Percentiles rank a stretch among this genome's conserved stretches.
Evolutionary conservation across 2,329 filamentous ascomycete species (phyloP).

Genomic region (Fusarium virguliforme): DNA sequence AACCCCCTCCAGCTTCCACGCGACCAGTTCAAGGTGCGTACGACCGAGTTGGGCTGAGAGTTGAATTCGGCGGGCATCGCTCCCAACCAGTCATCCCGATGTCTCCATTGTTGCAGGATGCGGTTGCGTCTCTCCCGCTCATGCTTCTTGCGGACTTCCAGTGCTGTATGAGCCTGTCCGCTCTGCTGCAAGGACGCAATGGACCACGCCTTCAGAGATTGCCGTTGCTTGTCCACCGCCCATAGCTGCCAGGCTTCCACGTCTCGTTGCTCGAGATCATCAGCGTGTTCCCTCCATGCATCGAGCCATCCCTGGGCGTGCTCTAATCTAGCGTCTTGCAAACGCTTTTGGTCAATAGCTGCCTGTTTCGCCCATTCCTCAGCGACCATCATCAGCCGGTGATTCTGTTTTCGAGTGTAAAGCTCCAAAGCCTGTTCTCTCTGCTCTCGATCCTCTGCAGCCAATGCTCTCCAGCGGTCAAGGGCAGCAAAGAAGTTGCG

Average conservation of each 20-base stretch:
- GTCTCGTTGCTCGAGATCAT: slow-evolving; percentile 46
- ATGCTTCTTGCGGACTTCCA: slow-evolving; percentile 54
- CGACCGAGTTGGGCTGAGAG: slow-evolving; percentile 31
- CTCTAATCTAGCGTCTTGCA: slow-evolving; percentile 41
- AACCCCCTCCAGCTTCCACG: slow-evolving; percentile 51
- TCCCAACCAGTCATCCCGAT: slow-evolving; percentile 39
- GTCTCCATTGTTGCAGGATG: slow-evolving; percentile 54
- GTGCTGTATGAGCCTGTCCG: slow-evolving; percentile 59
- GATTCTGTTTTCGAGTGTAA: slow-evolving; percentile 24
- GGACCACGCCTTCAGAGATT: slow-evolving; percentile 57
- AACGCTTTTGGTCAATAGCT: slow-evolving; percentile 33
- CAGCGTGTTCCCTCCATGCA: slow-evolving; percentile 46
- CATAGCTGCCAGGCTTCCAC: slow-evolving; percentile 54
- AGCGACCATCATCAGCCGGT: slow-evolving; percentile 27
- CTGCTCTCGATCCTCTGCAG: slow-evolving; percentile 30
- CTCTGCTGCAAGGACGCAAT: slow-evolving; percentile 57
- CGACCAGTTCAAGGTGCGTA: slow-evolving; percentile 33
- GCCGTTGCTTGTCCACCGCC: slow-evolving; percentile 53
- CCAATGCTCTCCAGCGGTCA: slow-evolving; percentile 52
- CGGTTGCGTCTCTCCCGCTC: slow-evolving; percentile 54
- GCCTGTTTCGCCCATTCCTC: slow-evolving; percentile 47
- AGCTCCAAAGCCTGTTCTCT: slow-evolving; percentile 38
- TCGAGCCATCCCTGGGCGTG: slow-evolving; percentile 44
- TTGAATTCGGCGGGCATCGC: slow-evolving; percentile 19
- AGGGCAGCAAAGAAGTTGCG: slow-evolving; percentile 55